Base-by-base conservation (phyloP, 768 basidiomycete species). In the Tulasnella sp. region DNA sequence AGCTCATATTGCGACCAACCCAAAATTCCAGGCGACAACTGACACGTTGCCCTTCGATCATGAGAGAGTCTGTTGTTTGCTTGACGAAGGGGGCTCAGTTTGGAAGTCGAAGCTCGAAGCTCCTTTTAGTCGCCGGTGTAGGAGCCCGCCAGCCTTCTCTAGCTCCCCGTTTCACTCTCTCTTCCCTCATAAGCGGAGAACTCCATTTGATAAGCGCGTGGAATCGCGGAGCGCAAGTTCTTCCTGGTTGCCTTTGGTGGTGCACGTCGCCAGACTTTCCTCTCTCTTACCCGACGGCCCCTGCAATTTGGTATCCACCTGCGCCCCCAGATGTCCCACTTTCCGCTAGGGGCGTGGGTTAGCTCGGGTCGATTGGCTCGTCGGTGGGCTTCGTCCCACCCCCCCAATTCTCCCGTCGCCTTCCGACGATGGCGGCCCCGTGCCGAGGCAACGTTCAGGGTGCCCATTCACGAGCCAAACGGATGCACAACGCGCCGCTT, bases 101-200 rank as follows among this genome's bases (percentile, higher is more conserved):
- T 36, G 34, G 27, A 68, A 36, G 12, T 44, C 44, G 44, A 44
- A 44, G 44, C 34, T 27, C 27, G 31, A 34, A 31, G 27, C n/a
- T 68, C 62, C 14, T n/a, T 68, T 68, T 68, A 68, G 62, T 68
- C 62, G 62, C 62, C 62, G 62, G 62, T 14, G 1, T 27, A 68
- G 14, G 62, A 21, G 48, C 48, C 48, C 48, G 3, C 10, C 24
- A 21, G n/a, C n/a, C 48, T 68, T 68, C 62, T 68, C 14, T 34
- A 68, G 9, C 27, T 68, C 62, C 62, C 62, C 62, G 62, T 68
- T 34, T 31, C 62, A 68, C 62, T 34, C 27, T 18, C 62, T 34
- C n/a, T 68, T 68, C 62, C 62, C 34, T 68, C 62, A 68, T 68
- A 68, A 68, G 62, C 62, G 62, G 62, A 68, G 62, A 68, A 68